Evolutionary conservation across 805 yeast genomes (phyloP).

Genomic region (Metschnikowia santaceciliae): DNA sequence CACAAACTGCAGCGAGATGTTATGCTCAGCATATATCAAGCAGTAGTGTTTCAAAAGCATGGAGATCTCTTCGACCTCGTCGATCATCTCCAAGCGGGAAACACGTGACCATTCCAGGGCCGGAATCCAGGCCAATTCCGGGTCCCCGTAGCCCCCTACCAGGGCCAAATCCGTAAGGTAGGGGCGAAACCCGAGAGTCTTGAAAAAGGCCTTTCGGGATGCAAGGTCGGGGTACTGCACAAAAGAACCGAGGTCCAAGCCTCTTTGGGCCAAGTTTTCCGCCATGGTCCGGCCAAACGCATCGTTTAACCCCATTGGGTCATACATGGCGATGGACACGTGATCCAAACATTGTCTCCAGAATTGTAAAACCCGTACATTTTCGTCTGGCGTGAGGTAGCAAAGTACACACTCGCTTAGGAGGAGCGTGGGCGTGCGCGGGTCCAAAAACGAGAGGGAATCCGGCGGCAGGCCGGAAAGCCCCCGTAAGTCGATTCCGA

Average conservation of each 20-base stretch:
- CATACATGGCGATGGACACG: conserved; percentile 50
- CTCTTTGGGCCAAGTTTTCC: conserved; percentile 54
- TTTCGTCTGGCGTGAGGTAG: conserved; percentile 52
- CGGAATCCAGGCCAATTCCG: conserved; percentile 39
- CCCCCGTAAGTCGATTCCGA: conserved; percentile 52
- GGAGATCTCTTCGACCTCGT: conserved; percentile 69
- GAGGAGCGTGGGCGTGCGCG: conserved; percentile 51
- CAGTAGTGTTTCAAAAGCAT: conserved; percentile 62
- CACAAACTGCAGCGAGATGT: conserved; percentile 6
- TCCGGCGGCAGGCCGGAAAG: conserved; percentile 14
- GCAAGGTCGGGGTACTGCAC: conserved; percentile 45
- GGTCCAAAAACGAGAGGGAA: conserved; percentile 23
- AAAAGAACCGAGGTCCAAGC: conserved; percentile 59
- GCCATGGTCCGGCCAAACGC: conserved; percentile 69
- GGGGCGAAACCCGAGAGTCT: conserved; percentile 25
- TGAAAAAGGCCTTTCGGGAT: conserved; percentile 24
- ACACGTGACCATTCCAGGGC: conserved; percentile 41
- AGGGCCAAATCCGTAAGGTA: conserved; percentile 45
- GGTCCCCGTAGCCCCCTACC: conserved; percentile 34
- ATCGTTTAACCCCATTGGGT: conserved; percentile 63
- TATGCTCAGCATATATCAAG: conserved; percentile 22
- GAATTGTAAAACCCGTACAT: conserved; percentile 42
- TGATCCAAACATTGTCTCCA: conserved; percentile 31
- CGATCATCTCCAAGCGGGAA: conserved; percentile 57
- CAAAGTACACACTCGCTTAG: conserved; percentile 77